phyloP scores from a whole-genome alignment of 2,329 filamentous ascomycete genomes.

The Aureobasidium lini region DNA sequence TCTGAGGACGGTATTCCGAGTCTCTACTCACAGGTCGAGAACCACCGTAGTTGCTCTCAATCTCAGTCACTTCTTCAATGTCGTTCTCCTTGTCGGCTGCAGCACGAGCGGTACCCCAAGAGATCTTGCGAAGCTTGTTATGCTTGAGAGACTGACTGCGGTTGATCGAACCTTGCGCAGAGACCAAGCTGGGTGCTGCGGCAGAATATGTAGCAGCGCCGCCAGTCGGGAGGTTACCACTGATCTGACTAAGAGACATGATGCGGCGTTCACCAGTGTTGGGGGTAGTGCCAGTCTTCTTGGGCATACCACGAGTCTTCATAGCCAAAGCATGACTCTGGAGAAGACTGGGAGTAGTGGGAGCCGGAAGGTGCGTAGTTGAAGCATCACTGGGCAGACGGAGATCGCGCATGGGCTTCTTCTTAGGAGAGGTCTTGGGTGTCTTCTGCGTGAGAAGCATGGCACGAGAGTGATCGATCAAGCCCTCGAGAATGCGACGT shows the following conservation, averaged over 20 bases:
- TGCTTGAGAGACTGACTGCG: conserved; percentile 33
- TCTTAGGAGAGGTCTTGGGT: conserved; percentile 30
- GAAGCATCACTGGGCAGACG: conserved; percentile 33
- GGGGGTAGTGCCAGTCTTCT: conserved; percentile 31
- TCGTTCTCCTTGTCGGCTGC: conserved; percentile 41
- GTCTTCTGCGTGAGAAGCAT: conserved; percentile 67
- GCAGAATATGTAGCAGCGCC: conserved; percentile 28
- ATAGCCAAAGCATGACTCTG: conserved; percentile 36
- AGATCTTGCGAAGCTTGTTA: conserved; percentile 25
- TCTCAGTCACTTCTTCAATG: conserved; percentile 34
- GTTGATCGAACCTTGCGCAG: conserved; percentile 23
- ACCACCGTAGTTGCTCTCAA: conserved; percentile 21
- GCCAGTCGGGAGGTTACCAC: conserved; percentile 56
- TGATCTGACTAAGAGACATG: conserved; percentile 84
- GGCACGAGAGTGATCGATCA: conserved; percentile 91
- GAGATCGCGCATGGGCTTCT: conserved; percentile 35
- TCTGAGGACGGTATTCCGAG: conserved; percentile 8
- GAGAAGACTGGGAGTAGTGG: conserved; percentile 22
- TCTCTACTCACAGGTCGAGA: conserved; percentile 13
- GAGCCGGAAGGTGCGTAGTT: conserved; percentile 17
- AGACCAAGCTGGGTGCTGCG: conserved; percentile 21
- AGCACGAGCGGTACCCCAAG: conserved; percentile 25
- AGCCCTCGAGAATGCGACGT: conserved; percentile 84
- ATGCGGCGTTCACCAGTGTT: conserved; percentile 58
- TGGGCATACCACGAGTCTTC: conserved; percentile 40